Conservation (phyloP, 2,329 filamentous ascomycete species). For the Colletotrichum sojae region DNA sequence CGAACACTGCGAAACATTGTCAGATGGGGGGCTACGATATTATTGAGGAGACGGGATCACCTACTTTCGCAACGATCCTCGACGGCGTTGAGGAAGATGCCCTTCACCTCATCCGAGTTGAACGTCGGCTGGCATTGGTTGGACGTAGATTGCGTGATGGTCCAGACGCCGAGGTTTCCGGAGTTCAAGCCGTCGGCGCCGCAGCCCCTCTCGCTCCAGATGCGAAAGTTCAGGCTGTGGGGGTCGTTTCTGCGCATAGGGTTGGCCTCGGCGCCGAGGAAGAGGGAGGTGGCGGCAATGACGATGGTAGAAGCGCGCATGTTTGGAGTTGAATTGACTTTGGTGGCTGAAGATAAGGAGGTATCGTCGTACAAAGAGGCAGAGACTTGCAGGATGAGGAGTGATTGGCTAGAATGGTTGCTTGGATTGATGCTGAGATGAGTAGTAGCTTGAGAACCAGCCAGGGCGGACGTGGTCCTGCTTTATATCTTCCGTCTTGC, state of each 20-base stretch:
- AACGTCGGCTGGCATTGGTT: constrained; percentile 14
- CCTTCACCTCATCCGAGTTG: constrained; percentile 16
- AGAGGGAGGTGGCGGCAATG: not conserved
- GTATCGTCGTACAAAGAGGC: not conserved
- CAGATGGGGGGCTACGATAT: not conserved
- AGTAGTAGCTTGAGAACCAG: too few species aligned
- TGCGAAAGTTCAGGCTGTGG: constrained; percentile 21
- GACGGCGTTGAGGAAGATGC: constrained; percentile 7
- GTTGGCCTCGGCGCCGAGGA: constrained; percentile 18
- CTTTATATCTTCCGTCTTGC: not conserved
- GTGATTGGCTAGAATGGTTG: too few species aligned
- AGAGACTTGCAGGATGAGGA: not conserved
- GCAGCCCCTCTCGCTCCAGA: constrained; percentile 28
- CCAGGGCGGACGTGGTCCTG: too few species aligned
- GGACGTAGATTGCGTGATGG: constrained; percentile 21
- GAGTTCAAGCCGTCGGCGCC: constrained; percentile 4
- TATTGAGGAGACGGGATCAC: not conserved
- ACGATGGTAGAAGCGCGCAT: constrained; percentile 8
- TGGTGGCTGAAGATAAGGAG: too few species aligned
- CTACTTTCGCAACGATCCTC: not conserved
- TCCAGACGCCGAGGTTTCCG: constrained; percentile 29
- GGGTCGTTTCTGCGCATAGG: constrained; percentile 20
- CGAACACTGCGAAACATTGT: constrained; percentile 4
- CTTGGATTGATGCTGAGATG: too few species aligned
- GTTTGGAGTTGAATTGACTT: not conserved